Evolutionary conservation across 148 eudicot genomes (phyloP), one percentile per base, ranked within the genome.

Genomic region (Cornus controversa): DNA sequence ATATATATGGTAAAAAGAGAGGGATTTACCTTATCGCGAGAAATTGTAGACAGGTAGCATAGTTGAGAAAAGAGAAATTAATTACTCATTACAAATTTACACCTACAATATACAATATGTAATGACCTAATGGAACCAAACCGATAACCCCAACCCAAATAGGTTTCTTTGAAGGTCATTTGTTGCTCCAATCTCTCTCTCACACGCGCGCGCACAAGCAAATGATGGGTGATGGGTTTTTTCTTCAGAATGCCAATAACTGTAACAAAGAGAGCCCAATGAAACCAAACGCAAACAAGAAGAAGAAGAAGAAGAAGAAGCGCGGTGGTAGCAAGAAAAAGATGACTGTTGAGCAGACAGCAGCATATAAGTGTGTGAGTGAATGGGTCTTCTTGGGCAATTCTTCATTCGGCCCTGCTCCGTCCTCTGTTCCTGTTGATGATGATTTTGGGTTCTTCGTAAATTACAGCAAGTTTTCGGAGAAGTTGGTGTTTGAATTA

Each of bases 401-500:
- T 20, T 76, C 83, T 34, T 64, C 73, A 23, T 26, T 34, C 4
- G 15, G 8, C 69, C 8, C 69, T 57, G 37, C 23, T 26, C 81
- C 75, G 45, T 66, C 71, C 23, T 14, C 71, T 31, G 83, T 67
- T 26, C 64, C 70, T 15, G 70, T 72, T 66, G 81, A 79, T 72
- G 89, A 87, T 75, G 97, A 82, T 73, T 93, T 93, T 80, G 79
- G 86, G 66, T 93, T 93, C 24, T 66, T 72, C 1, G 37, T 83
- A 80, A 71, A 78, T 37, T 76, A 75, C 36, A 83, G 89, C 14
- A 86, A 80, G 79, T 58, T 68, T 75, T 82, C 80, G 10, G 92
- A 91, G 76, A 93, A 93, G 77, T 70, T 93, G 65, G 88, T 90
- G 75, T 93, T 95, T 80, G 99, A 95, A 58, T 81, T 95, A 81